These are phyloP conservation scores for Paulownia fortunei DNA, from an alignment of 257 asterid species.

Conservation along the genomic window DNA sequence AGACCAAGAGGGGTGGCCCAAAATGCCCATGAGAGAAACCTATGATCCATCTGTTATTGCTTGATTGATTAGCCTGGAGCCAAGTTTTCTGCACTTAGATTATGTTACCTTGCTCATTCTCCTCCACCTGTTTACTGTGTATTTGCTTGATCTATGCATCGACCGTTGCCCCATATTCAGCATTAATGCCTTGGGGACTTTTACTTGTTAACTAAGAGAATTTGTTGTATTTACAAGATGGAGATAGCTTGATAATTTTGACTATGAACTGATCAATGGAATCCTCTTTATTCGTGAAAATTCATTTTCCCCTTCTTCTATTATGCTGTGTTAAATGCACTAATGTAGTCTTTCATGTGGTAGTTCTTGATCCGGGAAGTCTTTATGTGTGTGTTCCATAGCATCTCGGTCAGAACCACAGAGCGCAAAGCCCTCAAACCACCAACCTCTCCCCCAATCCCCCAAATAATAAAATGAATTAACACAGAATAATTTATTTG, in stretches of 20 bases:
- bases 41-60: no score
- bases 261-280: neutral
- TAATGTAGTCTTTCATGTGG: no score
- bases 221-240: neutral
- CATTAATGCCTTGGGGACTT: neutral
- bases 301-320: neutral
- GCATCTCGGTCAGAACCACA: no score
- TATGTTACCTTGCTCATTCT: no score
- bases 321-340: neutral
- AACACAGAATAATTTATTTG: neutral
- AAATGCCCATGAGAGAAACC: conserved; percentile 56
- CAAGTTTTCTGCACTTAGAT: neutral
- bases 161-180: neutral
- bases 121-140: neutral
- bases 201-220: conserved; percentile 6
- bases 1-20: conserved; percentile 72
- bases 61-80: no score
- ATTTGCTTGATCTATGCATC: neutral
- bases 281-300: neutral
- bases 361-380: no score
- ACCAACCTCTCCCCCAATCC: no score
- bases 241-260: neutral
- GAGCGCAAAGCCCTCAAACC: no score
- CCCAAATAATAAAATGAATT: neutral
- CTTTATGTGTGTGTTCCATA: no score